Percentiles rank a stretch among this genome's conserved stretches.
These are phyloP conservation scores for Quercus berberidifolia DNA, from an alignment of 306 rosid species.

Conservation along the genomic window DNA sequence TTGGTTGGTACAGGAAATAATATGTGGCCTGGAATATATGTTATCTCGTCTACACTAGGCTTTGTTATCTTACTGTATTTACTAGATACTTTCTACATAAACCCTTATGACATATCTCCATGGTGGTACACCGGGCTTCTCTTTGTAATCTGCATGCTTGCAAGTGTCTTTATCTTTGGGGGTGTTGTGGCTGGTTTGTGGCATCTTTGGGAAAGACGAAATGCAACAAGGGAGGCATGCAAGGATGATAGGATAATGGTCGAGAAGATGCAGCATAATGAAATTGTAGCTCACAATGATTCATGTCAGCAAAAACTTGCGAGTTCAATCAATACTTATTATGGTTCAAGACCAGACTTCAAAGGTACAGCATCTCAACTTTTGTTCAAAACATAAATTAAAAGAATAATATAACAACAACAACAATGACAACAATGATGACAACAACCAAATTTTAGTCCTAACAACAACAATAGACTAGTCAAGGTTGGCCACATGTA, in stretches of 20 bases:
- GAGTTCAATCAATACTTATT: conserved; percentile 33
- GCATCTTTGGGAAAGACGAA: conserved; percentile 64
- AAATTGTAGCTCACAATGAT: conserved; percentile 21
- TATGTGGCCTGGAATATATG: conserved; percentile 73
- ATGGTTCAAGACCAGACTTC: conserved; percentile 82
- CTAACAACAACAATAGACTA: too few species aligned
- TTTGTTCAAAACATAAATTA: not conserved
- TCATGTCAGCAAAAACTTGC: conserved; percentile 19
- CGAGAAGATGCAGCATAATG: conserved; percentile 11
- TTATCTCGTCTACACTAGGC: conserved; percentile 60
- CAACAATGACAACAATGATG: too few species aligned
- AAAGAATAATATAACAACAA: too few species aligned
- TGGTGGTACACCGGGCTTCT: conserved; percentile 93
- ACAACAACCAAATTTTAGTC: too few species aligned
- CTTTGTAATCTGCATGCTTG: conserved; percentile 56
- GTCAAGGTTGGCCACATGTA: too few species aligned
- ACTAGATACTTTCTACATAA: conserved; percentile 56
- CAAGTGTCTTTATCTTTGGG: conserved; percentile 68
- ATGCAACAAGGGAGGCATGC: conserved; percentile 22
- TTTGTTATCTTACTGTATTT: conserved; percentile 47
- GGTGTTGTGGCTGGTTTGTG: conserved; percentile 66
- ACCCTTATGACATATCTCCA: conserved; percentile 39
- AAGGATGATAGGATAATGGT: not conserved
- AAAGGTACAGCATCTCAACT: conserved; percentile 40
- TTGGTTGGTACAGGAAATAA: conserved; percentile 83